phyloP scores from a whole-genome alignment of 202 grass and related monocot genomes.

The Tripidium arundinaceum region DNA sequence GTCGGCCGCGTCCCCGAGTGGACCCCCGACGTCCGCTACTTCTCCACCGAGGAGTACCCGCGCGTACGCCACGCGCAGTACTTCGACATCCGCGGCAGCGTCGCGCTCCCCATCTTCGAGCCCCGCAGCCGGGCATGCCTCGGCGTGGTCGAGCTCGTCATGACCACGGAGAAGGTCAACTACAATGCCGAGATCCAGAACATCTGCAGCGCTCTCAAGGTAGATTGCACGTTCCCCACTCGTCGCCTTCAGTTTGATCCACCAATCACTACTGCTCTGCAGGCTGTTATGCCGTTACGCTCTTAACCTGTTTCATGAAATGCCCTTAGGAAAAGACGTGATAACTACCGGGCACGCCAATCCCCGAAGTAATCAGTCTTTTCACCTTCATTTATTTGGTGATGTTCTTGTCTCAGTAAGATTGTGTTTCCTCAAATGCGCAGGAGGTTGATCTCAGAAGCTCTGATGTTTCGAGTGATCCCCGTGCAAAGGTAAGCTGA shows the following conservation, averaged over 20 bases:
- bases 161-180: slow-evolving; percentile 78
- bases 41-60: slow-evolving; percentile 75
- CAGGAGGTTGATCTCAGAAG: slow-evolving; percentile 91
- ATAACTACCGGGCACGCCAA: slow-evolving; percentile 43
- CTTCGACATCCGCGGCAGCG: slow-evolving; percentile 72
- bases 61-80: slow-evolving; percentile 61
- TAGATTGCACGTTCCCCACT: slow-evolving; percentile 12
- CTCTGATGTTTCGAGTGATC: slow-evolving; percentile 45
- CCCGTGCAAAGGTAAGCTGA: slow-evolving; percentile 52
- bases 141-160: slow-evolving; percentile 85
- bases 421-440: slow-evolving; percentile 13
- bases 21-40: slow-evolving; percentile 92
- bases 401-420: slow-evolving; percentile 11
- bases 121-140: slow-evolving; percentile 50
- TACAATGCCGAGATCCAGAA: slow-evolving; percentile 79
- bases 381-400: slow-evolving; percentile 24
- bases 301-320: slow-evolving; percentile 43
- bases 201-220: slow-evolving; percentile 91
- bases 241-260: neutral
- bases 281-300: neutral
- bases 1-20: slow-evolving; percentile 82
- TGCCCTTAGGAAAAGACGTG: slow-evolving; percentile 31
- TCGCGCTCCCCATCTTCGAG: slow-evolving; percentile 83
- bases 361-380: slow-evolving; percentile 57
- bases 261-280: neutral